Conservation (phyloP, 441 rosid species). For the Populus hybrid region DNA sequence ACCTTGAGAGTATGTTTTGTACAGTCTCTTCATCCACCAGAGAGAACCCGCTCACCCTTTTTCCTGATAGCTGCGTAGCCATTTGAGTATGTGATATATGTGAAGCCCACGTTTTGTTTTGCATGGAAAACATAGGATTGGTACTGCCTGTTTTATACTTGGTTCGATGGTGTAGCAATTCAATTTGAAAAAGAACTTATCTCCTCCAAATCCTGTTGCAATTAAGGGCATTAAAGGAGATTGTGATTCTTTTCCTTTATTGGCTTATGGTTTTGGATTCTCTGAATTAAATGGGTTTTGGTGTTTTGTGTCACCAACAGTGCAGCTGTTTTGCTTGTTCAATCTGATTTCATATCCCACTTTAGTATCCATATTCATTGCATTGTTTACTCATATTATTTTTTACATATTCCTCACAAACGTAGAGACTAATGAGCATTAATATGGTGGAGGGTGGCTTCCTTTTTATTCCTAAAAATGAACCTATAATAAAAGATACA, state of each 20-base stretch:
- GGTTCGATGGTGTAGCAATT: background rate
- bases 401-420: background rate
- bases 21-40: slow-evolving; percentile 44
- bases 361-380: background rate
- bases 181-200: slow-evolving; percentile 3
- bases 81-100: no score
- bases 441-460: background rate
- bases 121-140: background rate
- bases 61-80: background rate
- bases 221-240: slow-evolving; percentile 11
- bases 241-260: slow-evolving; percentile 19
- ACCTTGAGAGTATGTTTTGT: slow-evolving; percentile 39
- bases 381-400: background rate
- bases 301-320: background rate
- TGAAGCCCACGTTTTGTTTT: background rate
- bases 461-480: background rate
- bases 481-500: background rate
- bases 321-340: no score
- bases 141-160: slow-evolving; percentile 4
- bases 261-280: slow-evolving; percentile 14
- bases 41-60: slow-evolving; percentile 21
- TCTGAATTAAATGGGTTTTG: slow-evolving; percentile 10
- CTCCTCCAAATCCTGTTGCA: slow-evolving; percentile 5
- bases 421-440: background rate
- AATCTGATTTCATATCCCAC: background rate